Evolutionary conservation across 106 monocot genomes (phyloP).

Genomic region (Dendrobium officinale): DNA sequence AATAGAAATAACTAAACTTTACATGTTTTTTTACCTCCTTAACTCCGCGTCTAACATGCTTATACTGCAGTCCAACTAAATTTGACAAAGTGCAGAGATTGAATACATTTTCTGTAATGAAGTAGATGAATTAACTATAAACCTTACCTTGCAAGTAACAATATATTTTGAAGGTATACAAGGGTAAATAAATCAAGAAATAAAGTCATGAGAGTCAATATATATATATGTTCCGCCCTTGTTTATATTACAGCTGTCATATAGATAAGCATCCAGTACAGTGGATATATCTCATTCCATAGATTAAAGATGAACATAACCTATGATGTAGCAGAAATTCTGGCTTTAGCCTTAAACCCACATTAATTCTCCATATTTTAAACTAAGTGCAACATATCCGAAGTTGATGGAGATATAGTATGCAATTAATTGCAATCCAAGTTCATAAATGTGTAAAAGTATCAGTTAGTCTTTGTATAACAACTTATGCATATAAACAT

Average conservation of each 20-base stretch:
- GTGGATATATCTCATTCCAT: background rate
- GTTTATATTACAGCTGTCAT: no score
- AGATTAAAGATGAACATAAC: background rate
- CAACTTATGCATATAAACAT: background rate
- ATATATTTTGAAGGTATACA: background rate
- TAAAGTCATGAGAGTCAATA: background rate
- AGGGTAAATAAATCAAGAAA: background rate
- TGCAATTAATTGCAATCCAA: background rate
- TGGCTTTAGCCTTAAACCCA: background rate
- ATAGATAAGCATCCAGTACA: no score
- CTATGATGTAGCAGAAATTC: background rate
- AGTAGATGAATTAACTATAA: conserved; percentile 9
- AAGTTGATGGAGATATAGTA: background rate
- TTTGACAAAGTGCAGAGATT: conserved; percentile 53
- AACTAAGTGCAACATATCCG: background rate
- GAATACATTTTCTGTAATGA: conserved; percentile 84
- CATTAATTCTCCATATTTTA: background rate
- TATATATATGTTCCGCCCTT: no score
- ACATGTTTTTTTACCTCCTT: conserved; percentile 44
- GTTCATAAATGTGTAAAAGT: background rate
- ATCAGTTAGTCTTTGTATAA: background rate
- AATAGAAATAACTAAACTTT: background rate
- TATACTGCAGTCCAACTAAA: conserved; percentile 60
- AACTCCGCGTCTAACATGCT: conserved; percentile 48
- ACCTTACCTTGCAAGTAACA: background rate